Percentiles rank a stretch among this genome's conserved stretches.
These are phyloP conservation scores for Nissolia schottii DNA, from an alignment of 306 rosid genomes.

Conservation along the genomic window DNA sequence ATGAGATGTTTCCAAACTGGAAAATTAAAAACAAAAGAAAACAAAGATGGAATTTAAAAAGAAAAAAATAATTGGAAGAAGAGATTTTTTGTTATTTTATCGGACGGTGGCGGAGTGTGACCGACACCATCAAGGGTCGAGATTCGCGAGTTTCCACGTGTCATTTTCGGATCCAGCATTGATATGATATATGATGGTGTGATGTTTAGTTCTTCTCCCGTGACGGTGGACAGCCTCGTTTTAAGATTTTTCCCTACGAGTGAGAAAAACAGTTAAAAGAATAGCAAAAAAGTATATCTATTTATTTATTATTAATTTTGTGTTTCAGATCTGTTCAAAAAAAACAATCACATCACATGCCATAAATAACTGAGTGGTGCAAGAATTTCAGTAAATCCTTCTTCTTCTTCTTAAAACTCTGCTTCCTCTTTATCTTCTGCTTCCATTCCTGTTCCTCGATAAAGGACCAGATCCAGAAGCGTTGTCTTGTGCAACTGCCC, in stretches of 20 bases:
- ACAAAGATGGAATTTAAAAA: no score
- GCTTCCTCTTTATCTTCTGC: not conserved
- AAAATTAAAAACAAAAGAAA: no score
- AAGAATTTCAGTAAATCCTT: not conserved
- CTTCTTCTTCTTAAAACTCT: not conserved
- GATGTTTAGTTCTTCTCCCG: not conserved
- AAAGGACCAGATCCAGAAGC: constrained; percentile 33
- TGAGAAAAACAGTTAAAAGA: not conserved
- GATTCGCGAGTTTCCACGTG: constrained; percentile 28
- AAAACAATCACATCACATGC: not conserved
- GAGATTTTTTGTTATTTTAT: not conserved
- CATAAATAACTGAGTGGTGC: constrained; percentile 13
- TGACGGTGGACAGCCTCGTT: not conserved
- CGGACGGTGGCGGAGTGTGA: not conserved
- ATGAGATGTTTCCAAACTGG: not conserved
- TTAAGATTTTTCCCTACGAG: not conserved
- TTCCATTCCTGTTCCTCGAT: not conserved
- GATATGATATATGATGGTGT: constrained; percentile 27
- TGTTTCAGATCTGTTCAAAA: constrained; percentile 20
- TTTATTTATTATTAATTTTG: not conserved
- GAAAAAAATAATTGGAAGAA: no score
- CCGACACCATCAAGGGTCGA: constrained; percentile 19
- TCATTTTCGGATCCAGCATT: not conserved
- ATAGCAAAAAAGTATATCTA: no score
- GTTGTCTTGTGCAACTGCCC: not conserved